Percentiles rank a stretch among this genome's conserved stretches.
These are phyloP conservation scores for Malassezia japonica DNA, from an alignment of 1,284 basidiomycete species.

Conservation along the genomic window DNA sequence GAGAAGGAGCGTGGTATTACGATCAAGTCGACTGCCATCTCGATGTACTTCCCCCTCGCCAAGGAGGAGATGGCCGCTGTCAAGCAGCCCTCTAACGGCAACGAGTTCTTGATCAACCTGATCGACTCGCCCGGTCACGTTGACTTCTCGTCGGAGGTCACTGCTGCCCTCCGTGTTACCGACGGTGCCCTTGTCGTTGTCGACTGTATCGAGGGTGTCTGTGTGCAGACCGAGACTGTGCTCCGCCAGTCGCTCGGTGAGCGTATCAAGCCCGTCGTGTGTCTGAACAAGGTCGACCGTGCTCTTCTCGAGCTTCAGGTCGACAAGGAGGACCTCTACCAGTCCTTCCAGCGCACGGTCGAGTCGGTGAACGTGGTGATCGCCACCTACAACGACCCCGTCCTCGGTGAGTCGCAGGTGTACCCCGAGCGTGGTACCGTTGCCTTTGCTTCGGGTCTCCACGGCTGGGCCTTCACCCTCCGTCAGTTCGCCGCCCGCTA, in stretches of 20 bases:
- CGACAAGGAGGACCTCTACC: constrained; percentile 91
- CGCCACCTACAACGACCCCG: constrained; percentile 89
- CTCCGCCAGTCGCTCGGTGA: constrained; percentile 93
- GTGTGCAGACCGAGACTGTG: constrained; percentile 99
- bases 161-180: constrained; percentile 97
- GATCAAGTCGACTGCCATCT: constrained; percentile 99
- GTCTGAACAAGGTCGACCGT: constrained; percentile 99
- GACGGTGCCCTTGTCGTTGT: constrained; percentile 87
- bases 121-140: constrained; percentile 99
- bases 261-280: constrained; percentile 98
- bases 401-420: constrained; percentile 95
- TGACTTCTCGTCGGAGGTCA: constrained; percentile 99
- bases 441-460: constrained; percentile 97
- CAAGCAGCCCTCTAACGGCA: constrained; percentile 86
- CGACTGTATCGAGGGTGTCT: constrained; percentile 99
- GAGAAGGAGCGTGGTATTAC: constrained; percentile 99
- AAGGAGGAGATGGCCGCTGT: constrained; percentile 66
- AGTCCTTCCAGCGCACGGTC: constrained; percentile 94
- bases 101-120: constrained; percentile 98
- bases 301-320: constrained; percentile 98
- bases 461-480: constrained; percentile 99
- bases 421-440: constrained; percentile 98
- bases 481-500: constrained; percentile 92
- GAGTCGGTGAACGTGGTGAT: constrained; percentile 98
- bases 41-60: constrained; percentile 95